These are phyloP conservation scores for Serpula lacrymans DNA, from an alignment of 768 basidiomycete genomes.

Conservation along the genomic window DNA sequence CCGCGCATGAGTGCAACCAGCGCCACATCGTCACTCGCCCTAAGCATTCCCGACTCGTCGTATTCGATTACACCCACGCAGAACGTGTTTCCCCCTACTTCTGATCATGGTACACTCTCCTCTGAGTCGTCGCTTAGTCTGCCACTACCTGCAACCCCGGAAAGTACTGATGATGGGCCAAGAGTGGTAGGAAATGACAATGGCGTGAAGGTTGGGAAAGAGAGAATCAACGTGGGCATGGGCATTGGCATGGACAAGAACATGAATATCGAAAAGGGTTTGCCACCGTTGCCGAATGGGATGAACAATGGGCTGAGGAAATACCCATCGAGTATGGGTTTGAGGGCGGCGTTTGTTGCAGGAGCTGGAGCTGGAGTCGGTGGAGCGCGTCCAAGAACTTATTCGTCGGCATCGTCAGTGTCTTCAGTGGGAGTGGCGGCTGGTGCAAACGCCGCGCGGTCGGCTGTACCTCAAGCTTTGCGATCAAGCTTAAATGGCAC, in stretches of 20 bases:
- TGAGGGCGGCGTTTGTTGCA: conserved; percentile 11
- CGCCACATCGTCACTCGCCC: too few species aligned
- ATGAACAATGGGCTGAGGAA: too few species aligned
- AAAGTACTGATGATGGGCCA: conserved; percentile 23
- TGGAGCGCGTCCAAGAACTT: conserved; percentile 29
- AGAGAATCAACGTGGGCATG: neutral
- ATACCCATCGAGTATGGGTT: conserved; percentile 16
- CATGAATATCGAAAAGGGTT: neutral
- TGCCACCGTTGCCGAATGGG: neutral
- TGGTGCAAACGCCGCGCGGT: conserved; percentile 6
- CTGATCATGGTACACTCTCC: too few species aligned
- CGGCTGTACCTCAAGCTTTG: conserved; percentile 9
- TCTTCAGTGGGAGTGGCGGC: conserved; percentile 17
- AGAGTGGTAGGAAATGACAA: too few species aligned
- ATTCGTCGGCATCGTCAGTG: conserved; percentile 26
- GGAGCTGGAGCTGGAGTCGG: too few species aligned
- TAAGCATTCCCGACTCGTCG: too few species aligned
- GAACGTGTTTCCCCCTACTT: too few species aligned
- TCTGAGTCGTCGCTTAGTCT: conserved; percentile 23
- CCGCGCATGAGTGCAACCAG: too few species aligned
- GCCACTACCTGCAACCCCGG: conserved; percentile 25
- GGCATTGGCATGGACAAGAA: neutral
- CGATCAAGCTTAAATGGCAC: conserved; percentile 3
- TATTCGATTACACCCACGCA: too few species aligned
- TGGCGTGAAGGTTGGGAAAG: too few species aligned